Conservation (phyloP, 2,329 filamentous ascomycete species). For the Diaporthe citri region DNA sequence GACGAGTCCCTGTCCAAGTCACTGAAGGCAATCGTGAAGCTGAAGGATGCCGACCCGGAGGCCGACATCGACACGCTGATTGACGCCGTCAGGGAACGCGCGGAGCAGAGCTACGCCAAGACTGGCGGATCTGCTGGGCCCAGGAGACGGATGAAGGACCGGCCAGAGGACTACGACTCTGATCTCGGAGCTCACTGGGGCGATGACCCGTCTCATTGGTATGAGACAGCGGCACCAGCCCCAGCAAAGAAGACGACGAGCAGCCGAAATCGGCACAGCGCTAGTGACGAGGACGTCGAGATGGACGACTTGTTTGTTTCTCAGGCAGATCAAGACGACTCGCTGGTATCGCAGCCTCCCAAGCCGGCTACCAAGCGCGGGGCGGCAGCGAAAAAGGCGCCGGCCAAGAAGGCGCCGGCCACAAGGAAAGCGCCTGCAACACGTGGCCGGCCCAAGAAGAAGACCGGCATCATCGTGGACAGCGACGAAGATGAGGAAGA, state of each 20-base stretch:
- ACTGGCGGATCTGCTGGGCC: slow-evolving; percentile 63
- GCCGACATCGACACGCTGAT: slow-evolving; percentile 80
- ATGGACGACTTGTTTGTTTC: slow-evolving; percentile 53
- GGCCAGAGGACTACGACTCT: slow-evolving; percentile 87
- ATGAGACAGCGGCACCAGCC: slow-evolving; percentile 47
- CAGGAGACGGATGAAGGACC: slow-evolving; percentile 74
- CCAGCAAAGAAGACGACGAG: slow-evolving; percentile 39
- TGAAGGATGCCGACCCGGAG: slow-evolving; percentile 73
- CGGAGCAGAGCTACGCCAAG: slow-evolving; percentile 78
- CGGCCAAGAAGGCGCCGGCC: slow-evolving; percentile 52
- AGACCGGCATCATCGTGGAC: slow-evolving; percentile 52
- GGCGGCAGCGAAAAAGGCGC: slow-evolving; percentile 46
- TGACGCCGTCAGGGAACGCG: slow-evolving; percentile 76
- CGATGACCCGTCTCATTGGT: slow-evolving; percentile 77
- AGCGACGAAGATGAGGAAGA: slow-evolving; percentile 56
- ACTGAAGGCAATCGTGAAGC: slow-evolving; percentile 75
- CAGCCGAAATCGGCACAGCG: slow-evolving; percentile 54
- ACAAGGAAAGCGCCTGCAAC: slow-evolving; percentile 59
- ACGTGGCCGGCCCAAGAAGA: slow-evolving; percentile 59
- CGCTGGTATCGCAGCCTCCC: slow-evolving; percentile 60
- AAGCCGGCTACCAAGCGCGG: slow-evolving; percentile 47
- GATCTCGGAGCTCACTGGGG: slow-evolving; percentile 90
- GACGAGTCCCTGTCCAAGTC: slow-evolving; percentile 78
- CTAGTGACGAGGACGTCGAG: slow-evolving; percentile 63
- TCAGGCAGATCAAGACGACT: slow-evolving; percentile 57